Percentiles rank a stretch among this genome's conserved stretches.
phyloP scores from a whole-genome alignment of 2,329 filamentous ascomycete species.

The Plenodomus tracheiphilus region DNA sequence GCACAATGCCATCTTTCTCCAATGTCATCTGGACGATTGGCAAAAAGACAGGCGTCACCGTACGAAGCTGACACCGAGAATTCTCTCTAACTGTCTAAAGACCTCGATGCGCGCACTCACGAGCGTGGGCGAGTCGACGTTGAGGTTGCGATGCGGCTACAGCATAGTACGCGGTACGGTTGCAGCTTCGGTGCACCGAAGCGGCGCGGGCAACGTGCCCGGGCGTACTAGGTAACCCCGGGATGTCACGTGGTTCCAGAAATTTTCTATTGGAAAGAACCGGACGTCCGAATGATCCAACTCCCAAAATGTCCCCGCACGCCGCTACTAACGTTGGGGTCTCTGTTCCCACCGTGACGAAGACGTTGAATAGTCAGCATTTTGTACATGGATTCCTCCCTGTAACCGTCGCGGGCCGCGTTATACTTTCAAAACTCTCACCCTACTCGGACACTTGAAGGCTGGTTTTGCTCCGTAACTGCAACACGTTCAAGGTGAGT shows the following conservation, averaged over 20 bases:
- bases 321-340: constrained; percentile 18
- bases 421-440: constrained; percentile 6
- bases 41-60: no score
- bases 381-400: constrained; percentile 9
- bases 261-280: neutral
- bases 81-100: no score
- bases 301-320: constrained; percentile 4
- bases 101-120: no score
- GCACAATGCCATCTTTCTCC: no score
- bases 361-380: constrained; percentile 1
- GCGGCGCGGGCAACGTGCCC: no score
- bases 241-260: neutral
- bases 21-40: no score
- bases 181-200: neutral
- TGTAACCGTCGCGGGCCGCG: constrained; percentile 17
- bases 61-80: no score
- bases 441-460: constrained; percentile 8
- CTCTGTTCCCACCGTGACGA: constrained; percentile 11
- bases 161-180: neutral
- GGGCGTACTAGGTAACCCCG: no score
- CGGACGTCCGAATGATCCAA: neutral
- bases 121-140: no score
- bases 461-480: neutral
- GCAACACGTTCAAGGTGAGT: constrained; percentile 16
- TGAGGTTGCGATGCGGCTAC: no score